Evolutionary conservation across 2,329 filamentous ascomycete genomes (phyloP).

Genomic region (Alternaria sp.): DNA sequence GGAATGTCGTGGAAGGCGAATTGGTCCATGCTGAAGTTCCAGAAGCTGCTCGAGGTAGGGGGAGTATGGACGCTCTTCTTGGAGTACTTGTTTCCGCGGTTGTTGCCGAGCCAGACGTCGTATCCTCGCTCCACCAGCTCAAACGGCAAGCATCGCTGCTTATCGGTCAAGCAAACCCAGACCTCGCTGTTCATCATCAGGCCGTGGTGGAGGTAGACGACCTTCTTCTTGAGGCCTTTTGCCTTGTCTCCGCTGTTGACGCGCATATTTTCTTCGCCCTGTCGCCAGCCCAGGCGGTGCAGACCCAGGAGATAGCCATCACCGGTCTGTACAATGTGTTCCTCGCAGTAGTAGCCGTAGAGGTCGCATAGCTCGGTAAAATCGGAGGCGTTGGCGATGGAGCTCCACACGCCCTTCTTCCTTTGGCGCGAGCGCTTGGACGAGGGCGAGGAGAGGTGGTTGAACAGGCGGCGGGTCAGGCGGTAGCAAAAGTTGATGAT

Average conservation of each 20-base stretch:
- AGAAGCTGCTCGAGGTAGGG: slow-evolving; percentile 81
- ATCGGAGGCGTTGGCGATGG: slow-evolving; percentile 85
- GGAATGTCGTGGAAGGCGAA: slow-evolving; percentile 98
- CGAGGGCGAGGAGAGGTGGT: slow-evolving; percentile 75
- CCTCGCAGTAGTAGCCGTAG: slow-evolving; percentile 92
- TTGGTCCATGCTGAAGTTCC: slow-evolving; percentile 98
- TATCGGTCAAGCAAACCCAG: slow-evolving; percentile 92
- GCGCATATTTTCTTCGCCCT: slow-evolving; percentile 79
- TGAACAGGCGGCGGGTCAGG: slow-evolving; percentile 83
- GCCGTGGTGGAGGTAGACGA: slow-evolving; percentile 94
- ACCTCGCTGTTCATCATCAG: slow-evolving; percentile 99
- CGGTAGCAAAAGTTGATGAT: slow-evolving; percentile 85
- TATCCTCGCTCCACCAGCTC: slow-evolving; percentile 89
- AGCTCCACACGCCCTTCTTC: slow-evolving; percentile 77
- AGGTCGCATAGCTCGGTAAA: slow-evolving; percentile 93
- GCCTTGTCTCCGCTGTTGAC: slow-evolving; percentile 76
- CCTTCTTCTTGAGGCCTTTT: slow-evolving; percentile 72
- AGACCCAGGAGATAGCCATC: slow-evolving; percentile 93
- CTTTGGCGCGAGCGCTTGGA: slow-evolving; percentile 73
- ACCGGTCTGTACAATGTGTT: slow-evolving; percentile 92
- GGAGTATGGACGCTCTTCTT: slow-evolving; percentile 86
- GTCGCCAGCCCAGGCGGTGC: slow-evolving; percentile 84
- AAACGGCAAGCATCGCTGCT: slow-evolving; percentile 86
- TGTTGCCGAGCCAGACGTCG: slow-evolving; percentile 98
- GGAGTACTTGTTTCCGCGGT: slow-evolving; percentile 98